Evolutionary conservation across 192 early-diverging fungal genomes (phyloP), one percentile per base, ranked within the genome.

Genomic region (Entomortierella chlamydospora): DNA sequence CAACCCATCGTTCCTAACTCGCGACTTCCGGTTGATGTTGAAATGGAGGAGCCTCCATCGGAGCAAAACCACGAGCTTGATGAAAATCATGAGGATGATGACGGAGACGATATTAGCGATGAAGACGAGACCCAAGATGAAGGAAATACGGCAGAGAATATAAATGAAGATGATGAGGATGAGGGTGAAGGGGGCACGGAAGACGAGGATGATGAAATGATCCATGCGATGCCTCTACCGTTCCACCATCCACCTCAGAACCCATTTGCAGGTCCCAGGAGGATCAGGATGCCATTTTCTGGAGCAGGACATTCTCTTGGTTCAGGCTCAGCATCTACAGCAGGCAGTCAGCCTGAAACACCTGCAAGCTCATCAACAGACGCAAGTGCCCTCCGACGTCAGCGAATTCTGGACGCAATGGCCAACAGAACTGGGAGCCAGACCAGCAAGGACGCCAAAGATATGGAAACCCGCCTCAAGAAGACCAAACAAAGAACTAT

Each of bases 321-420:
- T 1, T 63, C 73, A 2, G 26, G n/a, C 10, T 30, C 34, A 3
- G 42, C 61, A 0, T 51, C 47, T 8, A 13, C 61, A 37, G 25
- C 26, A 0, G 13, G 37, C n/a, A n/a, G 2, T 13, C 30, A 52
- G 2, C 2, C 9, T 4, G 31, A 31, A 25, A 33, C 30, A 0
- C 9, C 49, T 18, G 17, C 10, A 33, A 25, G n/a, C 23, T 9
- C 34, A 20, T 45, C 15, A 4, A 9, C 63, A 25, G 59, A 57
- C 0, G 50, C 31, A 10, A 45, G 53, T 49, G 51, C 34, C 1
- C 30, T 45, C 17, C 72, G 79, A 23, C 70, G 83, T 22, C 65
- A 62, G 49, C 51, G 70, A 20, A 42, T 82, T 33, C 45, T 84
- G 15, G 65, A 76, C 8, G 81, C 83, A 10, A 79, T 79, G 63